These are phyloP conservation scores for Aspergillus udagawae DNA, from an alignment of 2,329 filamentous ascomycete species.

Conservation along the genomic window DNA sequence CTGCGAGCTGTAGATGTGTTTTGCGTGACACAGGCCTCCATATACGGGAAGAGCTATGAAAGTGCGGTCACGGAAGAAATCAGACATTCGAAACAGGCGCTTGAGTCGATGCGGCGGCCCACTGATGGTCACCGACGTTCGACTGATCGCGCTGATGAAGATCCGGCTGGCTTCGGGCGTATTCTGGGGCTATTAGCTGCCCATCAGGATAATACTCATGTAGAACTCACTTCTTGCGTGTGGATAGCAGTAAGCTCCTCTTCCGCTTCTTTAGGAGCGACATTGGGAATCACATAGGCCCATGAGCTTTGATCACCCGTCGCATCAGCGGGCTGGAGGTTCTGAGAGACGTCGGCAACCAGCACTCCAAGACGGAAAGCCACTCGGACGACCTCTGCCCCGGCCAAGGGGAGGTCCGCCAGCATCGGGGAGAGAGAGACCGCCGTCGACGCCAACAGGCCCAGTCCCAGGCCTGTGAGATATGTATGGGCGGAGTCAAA, in stretches of 20 bases:
- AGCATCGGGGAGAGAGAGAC: conserved; percentile 38
- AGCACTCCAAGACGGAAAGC: conserved; percentile 48
- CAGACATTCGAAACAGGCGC: conserved; percentile 16
- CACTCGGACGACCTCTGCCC: conserved; percentile 40
- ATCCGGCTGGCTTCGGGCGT: too few relatives aligned
- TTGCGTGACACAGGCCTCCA: conserved; percentile 35
- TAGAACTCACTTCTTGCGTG: too few relatives aligned
- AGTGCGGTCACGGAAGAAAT: conserved; percentile 19
- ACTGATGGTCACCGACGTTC: conserved; percentile 14
- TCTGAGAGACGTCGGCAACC: conserved; percentile 1
- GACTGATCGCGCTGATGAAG: too few relatives aligned
- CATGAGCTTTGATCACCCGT: too few relatives aligned
- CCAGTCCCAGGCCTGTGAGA: conserved; percentile 42
- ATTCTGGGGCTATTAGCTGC: too few relatives aligned
- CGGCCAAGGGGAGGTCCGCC: conserved; percentile 37
- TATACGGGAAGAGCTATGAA: conserved; percentile 20
- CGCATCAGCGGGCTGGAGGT: too few relatives aligned
- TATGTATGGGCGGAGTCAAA: conserved; percentile 1
- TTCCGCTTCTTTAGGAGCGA: too few relatives aligned
- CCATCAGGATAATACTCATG: too few relatives aligned
- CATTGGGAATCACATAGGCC: too few relatives aligned
- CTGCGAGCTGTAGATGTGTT: conserved; percentile 42
- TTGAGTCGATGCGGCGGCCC: conserved; percentile 24
- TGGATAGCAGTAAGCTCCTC: too few relatives aligned
- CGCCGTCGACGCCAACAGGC: conserved; percentile 43